A percentile compares a stretch with the other conserved stretches of the same genome.
Evolutionary conservation across 2,329 filamentous ascomycete species (phyloP).

Genomic region (Fusarium mexicanum): DNA sequence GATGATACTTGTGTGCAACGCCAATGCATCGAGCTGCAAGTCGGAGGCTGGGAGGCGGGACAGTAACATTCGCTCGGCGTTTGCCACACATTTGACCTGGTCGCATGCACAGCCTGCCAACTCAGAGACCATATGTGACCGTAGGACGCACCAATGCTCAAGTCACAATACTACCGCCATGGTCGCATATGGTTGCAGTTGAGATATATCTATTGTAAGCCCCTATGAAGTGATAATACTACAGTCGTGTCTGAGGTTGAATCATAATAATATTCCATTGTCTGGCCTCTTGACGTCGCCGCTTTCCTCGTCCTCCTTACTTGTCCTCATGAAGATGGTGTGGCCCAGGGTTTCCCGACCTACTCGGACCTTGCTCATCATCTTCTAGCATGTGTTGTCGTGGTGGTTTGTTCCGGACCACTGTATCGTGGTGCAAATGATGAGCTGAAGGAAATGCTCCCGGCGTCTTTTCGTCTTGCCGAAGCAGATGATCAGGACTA

Average conservation of each 20-base stretch:
- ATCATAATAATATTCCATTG: slow-evolving; percentile 3
- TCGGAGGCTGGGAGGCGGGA: slow-evolving; percentile 24
- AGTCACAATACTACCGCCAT: background rate
- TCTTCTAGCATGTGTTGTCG: slow-evolving; percentile 26
- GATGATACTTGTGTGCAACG: slow-evolving; percentile 18
- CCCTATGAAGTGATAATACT: slow-evolving; percentile 28
- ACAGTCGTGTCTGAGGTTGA: slow-evolving; percentile 28
- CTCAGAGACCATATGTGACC: slow-evolving; percentile 11
- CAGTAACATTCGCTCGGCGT: background rate
- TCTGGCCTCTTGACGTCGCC: background rate
- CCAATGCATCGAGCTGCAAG: slow-evolving; percentile 29
- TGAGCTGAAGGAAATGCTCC: slow-evolving; percentile 21
- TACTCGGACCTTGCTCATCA: slow-evolving; percentile 17
- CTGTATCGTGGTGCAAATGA: slow-evolving; percentile 18
- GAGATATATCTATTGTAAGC: slow-evolving; percentile 23
- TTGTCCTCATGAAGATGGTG: slow-evolving; percentile 34
- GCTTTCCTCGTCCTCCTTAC: background rate
- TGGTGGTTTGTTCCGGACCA: background rate
- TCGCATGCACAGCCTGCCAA: slow-evolving; percentile 17
- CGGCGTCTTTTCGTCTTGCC: slow-evolving; percentile 13
- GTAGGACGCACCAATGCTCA: background rate
- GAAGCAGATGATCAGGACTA: slow-evolving; percentile 25
- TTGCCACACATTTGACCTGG: slow-evolving; percentile 3
- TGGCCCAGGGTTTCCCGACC: background rate
- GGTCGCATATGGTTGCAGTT: background rate